Evolutionary conservation across 331 rosid genomes (phyloP).

Genomic region (Malus hybrid): DNA sequence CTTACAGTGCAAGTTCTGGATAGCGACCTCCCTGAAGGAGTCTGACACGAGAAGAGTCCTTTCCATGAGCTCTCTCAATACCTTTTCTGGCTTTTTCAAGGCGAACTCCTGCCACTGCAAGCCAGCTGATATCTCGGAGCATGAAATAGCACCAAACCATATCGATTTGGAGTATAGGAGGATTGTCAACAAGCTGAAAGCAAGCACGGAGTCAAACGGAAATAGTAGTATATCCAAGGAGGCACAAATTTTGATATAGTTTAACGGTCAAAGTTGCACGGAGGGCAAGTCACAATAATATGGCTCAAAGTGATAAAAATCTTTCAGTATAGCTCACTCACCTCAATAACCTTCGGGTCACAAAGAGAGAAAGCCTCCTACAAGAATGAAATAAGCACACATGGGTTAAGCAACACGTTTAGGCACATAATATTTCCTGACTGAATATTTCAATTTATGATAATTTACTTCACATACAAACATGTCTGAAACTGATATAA

Average conservation of each 20-base stretch:
- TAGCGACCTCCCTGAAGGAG: conserved; percentile 71
- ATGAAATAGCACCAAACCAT: conserved; percentile 99
- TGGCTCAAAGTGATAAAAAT: neutral
- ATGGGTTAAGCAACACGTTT: conserved; percentile 4
- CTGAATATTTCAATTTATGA: neutral
- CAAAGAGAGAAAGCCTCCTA: conserved; percentile 90
- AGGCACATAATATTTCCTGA: neutral
- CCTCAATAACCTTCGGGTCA: conserved; percentile 79
- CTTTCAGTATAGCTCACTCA: conserved; percentile 24
- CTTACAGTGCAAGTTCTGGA: conserved; percentile 92
- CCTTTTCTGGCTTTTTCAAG: conserved; percentile 73
- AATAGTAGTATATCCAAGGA: neutral
- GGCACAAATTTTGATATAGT: neutral
- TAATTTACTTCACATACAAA: neutral
- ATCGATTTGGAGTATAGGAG: conserved; percentile 90
- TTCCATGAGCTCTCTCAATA: conserved; percentile 76
- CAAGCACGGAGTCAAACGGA: conserved; percentile 10
- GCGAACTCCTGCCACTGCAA: conserved; percentile 77
- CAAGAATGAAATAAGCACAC: conserved; percentile 14
- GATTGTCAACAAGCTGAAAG: conserved; percentile 81
- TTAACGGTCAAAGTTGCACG: neutral
- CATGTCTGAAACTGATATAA: neutral
- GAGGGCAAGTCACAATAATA: neutral
- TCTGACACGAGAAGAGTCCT: conserved; percentile 70
- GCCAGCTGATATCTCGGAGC: conserved; percentile 78